Evolutionary conservation across 352 stramenopile genomes (phyloP), one percentile per base, ranked within the genome.

Genomic region (Blastocystis sp.): DNA sequence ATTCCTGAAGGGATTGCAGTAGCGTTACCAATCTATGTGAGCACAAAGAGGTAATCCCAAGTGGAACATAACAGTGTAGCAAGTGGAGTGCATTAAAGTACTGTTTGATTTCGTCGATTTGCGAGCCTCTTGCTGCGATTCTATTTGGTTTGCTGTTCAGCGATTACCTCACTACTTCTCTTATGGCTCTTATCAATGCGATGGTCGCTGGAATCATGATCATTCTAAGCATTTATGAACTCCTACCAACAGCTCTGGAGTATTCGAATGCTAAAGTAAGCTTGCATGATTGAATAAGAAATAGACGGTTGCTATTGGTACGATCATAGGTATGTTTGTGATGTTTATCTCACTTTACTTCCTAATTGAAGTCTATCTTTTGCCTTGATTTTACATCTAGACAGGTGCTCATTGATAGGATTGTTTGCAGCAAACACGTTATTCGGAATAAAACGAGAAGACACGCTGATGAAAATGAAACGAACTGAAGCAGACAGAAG

Each of bases 1-100:
- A 87, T 87, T 45, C 76, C 76, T 43, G 76, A 87, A 34, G 76
- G 76, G 5, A 87, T 87, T 23, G 76, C 76, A n/a, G 76, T 87
- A 4, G 76, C 76, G 18, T 56, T 87, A n/a, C 76, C 76, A 7
- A 54, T 87, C 26, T 87, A 87, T 43, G 73, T 43, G 1, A 76
- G 59, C 34, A 87, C 76, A 41, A 34, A 87, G 9, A 77, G 23
- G 68, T 77, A 26, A 15, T 15, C 20, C n/a, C 5, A 34, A 23
- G 50, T 41, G 50, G 20, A 29, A 62, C 5, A 41, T 41, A 77
- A 6, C 1, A 62, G 50, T 41, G 50, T 87, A 87, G 76, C 34
- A 87, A 87, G 50, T 87, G 76, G 76, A 29, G 75, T 34, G 76
- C 76, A 7, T 63, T 87, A n/a, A 87, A 87, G 53, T 77, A 34